Evolutionary conservation across 306 rosid genomes (phyloP), one percentile per base, ranked within the genome.

Genomic region (Dalbergia cultrata): DNA sequence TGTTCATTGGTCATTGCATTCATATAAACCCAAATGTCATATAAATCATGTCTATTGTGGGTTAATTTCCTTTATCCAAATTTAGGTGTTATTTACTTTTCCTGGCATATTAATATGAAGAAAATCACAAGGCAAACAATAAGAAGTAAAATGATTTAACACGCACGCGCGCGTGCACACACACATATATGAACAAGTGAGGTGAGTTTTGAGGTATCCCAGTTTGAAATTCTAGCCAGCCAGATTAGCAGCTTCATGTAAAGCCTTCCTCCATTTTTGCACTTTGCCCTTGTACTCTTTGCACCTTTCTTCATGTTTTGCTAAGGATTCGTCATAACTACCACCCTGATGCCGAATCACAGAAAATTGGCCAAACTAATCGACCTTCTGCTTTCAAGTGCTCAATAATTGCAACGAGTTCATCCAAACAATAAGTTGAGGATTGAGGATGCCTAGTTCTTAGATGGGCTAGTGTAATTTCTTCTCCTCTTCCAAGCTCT

Each of bases 191-290:
- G 31, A 26, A 26, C 31, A 26, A 26, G 3, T 26, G 31, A 26
- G 31, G 31, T 26, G 31, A 26, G 3, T 26, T 26, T 3, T 26
- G 3, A 26, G 31, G 31, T 26, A 26, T 21, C 58, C 58, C 41
- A 5, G 58, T 53, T 53, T 16, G 58, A 53, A 53, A 53, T 53
- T 9, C 58, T 21, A 53, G 8, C 58, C 58, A 5, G 58, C 5
- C 21, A 53, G 19, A 17, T 53, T 53, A 53, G 58, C 58, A 16
- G 21, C 58, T 14, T 53, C 9, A 53, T 16, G 8, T 16, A 53
- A 53, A 53, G 58, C 58, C 35, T 12, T 8, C 66, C 66, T 60
- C 66, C 66, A 60, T 22, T 60, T 60, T 60, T 21, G 66, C 10
- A 60, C 41, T 16, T 22, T 60, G 16, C 8, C 2, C 31, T 26